A percentile compares a stretch with the other conserved stretches of the same genome.
phyloP scores from a whole-genome alignment of 208 protist species.

The Acanthamoeba castellanii region DNA sequence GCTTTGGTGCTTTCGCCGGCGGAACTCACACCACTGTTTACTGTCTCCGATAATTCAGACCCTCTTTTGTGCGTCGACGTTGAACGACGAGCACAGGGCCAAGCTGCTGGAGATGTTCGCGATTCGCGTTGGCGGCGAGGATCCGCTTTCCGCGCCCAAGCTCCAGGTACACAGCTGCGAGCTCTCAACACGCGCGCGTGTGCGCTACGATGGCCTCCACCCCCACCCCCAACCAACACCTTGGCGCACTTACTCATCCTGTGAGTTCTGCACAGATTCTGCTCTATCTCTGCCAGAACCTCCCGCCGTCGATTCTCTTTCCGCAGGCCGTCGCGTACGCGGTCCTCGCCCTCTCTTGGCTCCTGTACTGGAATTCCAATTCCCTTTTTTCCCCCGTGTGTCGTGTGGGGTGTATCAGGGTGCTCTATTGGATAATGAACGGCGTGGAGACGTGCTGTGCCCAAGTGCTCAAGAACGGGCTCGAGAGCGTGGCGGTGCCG shows the following conservation, averaged over 20 bases:
- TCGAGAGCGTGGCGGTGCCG: not conserved
- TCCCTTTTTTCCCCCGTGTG: no score
- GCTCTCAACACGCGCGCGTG: not conserved
- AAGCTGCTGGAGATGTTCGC: constrained; percentile 27
- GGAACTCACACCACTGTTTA: no score
- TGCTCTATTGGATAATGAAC: constrained; percentile 25
- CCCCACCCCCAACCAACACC: no score
- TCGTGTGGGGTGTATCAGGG: no score
- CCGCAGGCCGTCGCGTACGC: constrained; percentile 8
- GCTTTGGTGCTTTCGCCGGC: no score
- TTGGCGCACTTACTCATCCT: no score
- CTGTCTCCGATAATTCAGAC: not conserved
- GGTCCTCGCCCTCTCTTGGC: no score
- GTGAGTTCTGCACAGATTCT: not conserved
- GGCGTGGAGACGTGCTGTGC: constrained; percentile 14
- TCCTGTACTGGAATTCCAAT: no score
- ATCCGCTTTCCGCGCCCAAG: not conserved
- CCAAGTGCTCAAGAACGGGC: not conserved
- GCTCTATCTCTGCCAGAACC: constrained; percentile 8
- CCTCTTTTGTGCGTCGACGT: not conserved
- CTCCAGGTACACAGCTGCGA: not conserved
- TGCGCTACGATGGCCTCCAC: not conserved
- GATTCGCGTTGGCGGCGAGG: not conserved
- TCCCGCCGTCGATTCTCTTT: not conserved
- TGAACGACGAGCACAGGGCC: constrained; percentile 15